A percentile compares a stretch with the other conserved stretches of the same genome.
Evolutionary conservation across 192 early-diverging fungal species (phyloP).

Genomic region (Martensiomyces pterosporus): DNA sequence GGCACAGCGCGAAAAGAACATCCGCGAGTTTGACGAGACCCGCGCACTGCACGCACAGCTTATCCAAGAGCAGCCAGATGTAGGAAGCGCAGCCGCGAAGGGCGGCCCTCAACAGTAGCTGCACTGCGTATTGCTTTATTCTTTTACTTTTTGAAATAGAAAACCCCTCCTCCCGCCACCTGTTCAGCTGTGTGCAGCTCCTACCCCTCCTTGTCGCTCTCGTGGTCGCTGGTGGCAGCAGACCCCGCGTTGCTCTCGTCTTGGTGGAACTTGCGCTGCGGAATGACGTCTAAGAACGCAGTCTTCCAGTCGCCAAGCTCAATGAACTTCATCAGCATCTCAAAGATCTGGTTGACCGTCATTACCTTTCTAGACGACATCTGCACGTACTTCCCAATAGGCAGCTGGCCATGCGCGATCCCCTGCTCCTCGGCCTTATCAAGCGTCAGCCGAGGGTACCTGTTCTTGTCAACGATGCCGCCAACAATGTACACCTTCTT

Average conservation of each 20-base stretch:
- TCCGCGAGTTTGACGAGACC: slow-evolving; percentile 41
- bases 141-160: no score
- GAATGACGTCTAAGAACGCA: slow-evolving; percentile 88
- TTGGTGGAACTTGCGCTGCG: slow-evolving; percentile 76
- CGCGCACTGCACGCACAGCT: slow-evolving; percentile 41
- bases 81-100: not conserved
- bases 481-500: slow-evolving; percentile 84
- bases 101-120: not conserved
- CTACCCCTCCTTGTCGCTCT: slow-evolving; percentile 2
- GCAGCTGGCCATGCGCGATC: slow-evolving; percentile 72
- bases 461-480: slow-evolving; percentile 92
- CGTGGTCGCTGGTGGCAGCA: no score
- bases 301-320: slow-evolving; percentile 78
- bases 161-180: no score
- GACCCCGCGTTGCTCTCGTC: slow-evolving; percentile 13
- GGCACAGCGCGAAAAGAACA: slow-evolving; percentile 41
- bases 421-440: slow-evolving; percentile 72
- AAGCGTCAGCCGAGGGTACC: slow-evolving; percentile 75
- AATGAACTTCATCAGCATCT: slow-evolving; percentile 80
- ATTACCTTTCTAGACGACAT: slow-evolving; percentile 79
- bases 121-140: not conserved
- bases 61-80: slow-evolving; percentile 29
- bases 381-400: slow-evolving; percentile 80
- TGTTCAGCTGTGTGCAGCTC: no score
- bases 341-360: slow-evolving; percentile 94